A percentile compares a stretch with the other conserved stretches of the same genome.
These are phyloP conservation scores for Cordyceps sp. DNA, from an alignment of 2,329 filamentous ascomycete species.

Conservation along the genomic window DNA sequence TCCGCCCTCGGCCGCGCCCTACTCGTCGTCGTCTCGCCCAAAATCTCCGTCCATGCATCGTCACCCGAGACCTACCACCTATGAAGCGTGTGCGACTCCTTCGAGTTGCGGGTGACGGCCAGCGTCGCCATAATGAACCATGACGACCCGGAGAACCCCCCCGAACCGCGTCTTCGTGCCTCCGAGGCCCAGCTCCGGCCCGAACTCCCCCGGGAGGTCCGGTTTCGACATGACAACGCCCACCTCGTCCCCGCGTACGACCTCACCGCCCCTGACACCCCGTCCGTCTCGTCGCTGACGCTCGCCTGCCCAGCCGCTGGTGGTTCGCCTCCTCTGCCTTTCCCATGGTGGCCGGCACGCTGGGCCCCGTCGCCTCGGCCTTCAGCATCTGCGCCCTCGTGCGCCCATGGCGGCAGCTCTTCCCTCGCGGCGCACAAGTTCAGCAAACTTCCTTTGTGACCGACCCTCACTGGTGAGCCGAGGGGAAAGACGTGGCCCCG, in stretches of 20 bases:
- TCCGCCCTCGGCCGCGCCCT: too few relatives aligned
- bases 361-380: constrained; percentile 74
- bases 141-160: constrained; percentile 18
- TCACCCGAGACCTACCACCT: too few relatives aligned
- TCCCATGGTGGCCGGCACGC: constrained; percentile 66
- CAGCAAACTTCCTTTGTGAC: constrained; percentile 32
- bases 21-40: too few relatives aligned
- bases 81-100: too few relatives aligned
- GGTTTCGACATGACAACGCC: constrained; percentile 19
- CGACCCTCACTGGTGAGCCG: constrained; percentile 53
- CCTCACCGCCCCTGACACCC: too few relatives aligned
- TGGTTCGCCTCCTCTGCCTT: constrained; percentile 50
- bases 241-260: constrained; percentile 28
- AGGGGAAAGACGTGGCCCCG: neutral
- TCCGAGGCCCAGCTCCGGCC: constrained; percentile 9
- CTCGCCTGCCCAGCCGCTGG: constrained; percentile 38
- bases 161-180: constrained; percentile 16
- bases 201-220: constrained; percentile 6
- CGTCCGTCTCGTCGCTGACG: too few relatives aligned
- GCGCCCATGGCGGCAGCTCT: constrained; percentile 54
- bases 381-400: constrained; percentile 80
- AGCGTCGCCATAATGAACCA: constrained; percentile 24
- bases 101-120: too few relatives aligned
- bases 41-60: too few relatives aligned
- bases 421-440: constrained; percentile 27